Evolutionary conservation across 768 basidiomycete genomes (phyloP).

Genomic region (Trametopsis cervina): DNA sequence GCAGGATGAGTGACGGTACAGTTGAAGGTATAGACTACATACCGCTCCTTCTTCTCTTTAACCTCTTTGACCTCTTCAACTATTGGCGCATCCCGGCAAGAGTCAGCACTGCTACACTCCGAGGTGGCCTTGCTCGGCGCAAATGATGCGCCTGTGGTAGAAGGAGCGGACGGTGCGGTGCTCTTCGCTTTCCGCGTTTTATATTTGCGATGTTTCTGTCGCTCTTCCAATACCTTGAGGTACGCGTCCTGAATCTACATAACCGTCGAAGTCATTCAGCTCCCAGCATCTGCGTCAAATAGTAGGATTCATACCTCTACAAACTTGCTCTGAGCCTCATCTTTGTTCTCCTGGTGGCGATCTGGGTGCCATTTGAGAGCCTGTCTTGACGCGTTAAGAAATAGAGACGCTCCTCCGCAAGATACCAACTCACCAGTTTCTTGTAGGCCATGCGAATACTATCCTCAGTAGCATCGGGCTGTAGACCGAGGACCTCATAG

Average conservation of each 20-base stretch:
- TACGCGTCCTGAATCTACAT: slow-evolving; percentile 12
- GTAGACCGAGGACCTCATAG: slow-evolving; percentile 41
- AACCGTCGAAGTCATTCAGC: neutral
- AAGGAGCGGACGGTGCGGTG: neutral
- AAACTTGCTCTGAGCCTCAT: slow-evolving; percentile 47
- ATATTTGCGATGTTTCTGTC: slow-evolving; percentile 1
- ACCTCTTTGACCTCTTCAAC: too few species aligned
- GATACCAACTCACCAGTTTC: slow-evolving; percentile 39
- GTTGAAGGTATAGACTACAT: too few species aligned
- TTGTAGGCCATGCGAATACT: slow-evolving; percentile 57
- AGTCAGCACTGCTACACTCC: too few species aligned
- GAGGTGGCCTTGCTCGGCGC: too few species aligned
- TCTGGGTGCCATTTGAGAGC: slow-evolving; percentile 66
- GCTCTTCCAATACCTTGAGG: slow-evolving; percentile 5
- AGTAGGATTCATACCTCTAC: slow-evolving; percentile 43
- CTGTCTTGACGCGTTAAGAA: slow-evolving; percentile 21
- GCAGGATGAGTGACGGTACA: too few species aligned
- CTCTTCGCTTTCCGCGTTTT: slow-evolving; percentile 1
- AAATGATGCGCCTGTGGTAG: neutral
- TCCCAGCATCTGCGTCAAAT: neutral
- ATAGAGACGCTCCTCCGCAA: slow-evolving; percentile 16
- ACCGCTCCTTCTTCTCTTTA: too few species aligned
- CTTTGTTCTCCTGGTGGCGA: slow-evolving; percentile 46
- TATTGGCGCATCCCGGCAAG: too few species aligned
- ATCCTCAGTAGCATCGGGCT: slow-evolving; percentile 38